Evolutionary conservation across 306 rosid species (phyloP).

Genomic region (Vigna unguiculata): DNA sequence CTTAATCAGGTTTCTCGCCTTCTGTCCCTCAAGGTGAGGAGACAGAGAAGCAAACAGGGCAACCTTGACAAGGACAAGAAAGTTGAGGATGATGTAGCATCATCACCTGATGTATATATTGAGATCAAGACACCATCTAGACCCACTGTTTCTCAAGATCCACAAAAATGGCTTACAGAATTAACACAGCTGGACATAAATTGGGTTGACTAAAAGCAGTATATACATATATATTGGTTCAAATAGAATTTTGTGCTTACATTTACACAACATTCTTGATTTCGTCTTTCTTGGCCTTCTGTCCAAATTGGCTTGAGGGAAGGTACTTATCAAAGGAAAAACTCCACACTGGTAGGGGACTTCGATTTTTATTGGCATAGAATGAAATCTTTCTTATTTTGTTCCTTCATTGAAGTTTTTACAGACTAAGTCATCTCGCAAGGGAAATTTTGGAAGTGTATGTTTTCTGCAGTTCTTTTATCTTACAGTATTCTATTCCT

Average conservation of each 20-base stretch:
- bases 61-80: conserved; percentile 59
- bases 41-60: conserved; percentile 67
- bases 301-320: conserved; percentile 26
- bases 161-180: conserved; percentile 77
- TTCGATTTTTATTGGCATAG: background rate
- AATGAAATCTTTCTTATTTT: background rate
- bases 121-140: conserved; percentile 53
- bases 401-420: background rate
- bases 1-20: conserved; percentile 92
- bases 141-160: conserved; percentile 69
- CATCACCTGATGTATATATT: conserved; percentile 50
- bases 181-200: conserved; percentile 76
- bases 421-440: background rate
- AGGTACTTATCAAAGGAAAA: conserved; percentile 10
- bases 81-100: conserved; percentile 43
- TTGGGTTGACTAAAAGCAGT: conserved; percentile 66
- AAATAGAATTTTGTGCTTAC: background rate
- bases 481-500: background rate
- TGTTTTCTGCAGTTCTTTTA: background rate
- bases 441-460: background rate
- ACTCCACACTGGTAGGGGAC: background rate
- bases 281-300: background rate
- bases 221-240: conserved; percentile 13
- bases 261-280: conserved; percentile 11
- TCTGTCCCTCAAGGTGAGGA: conserved; percentile 76